Evolutionary conservation across 1,284 basidiomycete genomes (phyloP).

Genomic region (Papiliotrema laurentii): DNA sequence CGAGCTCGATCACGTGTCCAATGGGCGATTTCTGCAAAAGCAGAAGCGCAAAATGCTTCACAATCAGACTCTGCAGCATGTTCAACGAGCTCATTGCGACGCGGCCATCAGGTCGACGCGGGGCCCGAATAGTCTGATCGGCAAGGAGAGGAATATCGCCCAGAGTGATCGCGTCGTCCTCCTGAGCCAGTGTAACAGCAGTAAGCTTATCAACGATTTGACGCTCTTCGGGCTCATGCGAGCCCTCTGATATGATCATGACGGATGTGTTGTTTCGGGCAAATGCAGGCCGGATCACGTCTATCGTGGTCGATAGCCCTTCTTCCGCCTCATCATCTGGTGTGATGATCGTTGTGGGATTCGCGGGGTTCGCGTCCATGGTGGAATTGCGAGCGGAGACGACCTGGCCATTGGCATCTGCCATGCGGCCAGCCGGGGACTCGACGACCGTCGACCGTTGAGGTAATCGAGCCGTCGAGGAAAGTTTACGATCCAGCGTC

Average conservation of each 20-base stretch:
- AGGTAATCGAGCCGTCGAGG: constrained; percentile 81
- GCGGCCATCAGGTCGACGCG: constrained; percentile 52
- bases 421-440: constrained; percentile 84
- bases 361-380: neutral
- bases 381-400: constrained; percentile 23
- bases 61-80: constrained; percentile 78
- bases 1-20: constrained; percentile 77
- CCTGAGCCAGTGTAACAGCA: constrained; percentile 20
- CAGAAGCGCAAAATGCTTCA: constrained; percentile 87
- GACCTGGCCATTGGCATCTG: constrained; percentile 59
- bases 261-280: constrained; percentile 80
- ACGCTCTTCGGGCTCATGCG: constrained; percentile 21
- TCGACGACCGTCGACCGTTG: constrained; percentile 94
- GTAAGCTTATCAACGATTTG: constrained; percentile 21
- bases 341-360: constrained; percentile 1
- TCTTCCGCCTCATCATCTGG: constrained; percentile 14
- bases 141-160: constrained; percentile 94
- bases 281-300: constrained; percentile 65
- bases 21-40: constrained; percentile 71
- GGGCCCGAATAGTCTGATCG: constrained; percentile 66
- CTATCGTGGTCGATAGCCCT: constrained; percentile 27
- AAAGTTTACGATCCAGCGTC: constrained; percentile 86
- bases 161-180: constrained; percentile 82
- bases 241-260: constrained; percentile 78
- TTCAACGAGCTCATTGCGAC: constrained; percentile 81